Base-by-base conservation (phyloP, 202 grass and related monocot species). In the Setaria italica region DNA sequence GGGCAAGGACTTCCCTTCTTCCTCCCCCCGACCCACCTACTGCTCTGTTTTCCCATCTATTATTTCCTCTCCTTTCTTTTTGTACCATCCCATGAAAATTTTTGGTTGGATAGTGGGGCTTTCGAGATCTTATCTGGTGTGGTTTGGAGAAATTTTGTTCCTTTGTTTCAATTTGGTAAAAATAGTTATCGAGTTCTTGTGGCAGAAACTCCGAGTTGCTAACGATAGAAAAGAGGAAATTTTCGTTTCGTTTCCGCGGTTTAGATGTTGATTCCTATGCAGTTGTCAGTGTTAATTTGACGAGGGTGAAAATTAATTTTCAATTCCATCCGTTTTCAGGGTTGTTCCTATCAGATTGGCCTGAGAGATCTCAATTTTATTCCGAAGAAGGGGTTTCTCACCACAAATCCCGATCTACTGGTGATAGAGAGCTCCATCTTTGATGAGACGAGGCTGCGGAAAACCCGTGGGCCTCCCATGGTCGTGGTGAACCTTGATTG, bases 341-440 rank as follows among this genome's bases (percentile, higher is more conserved):
- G 65, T 32, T 47, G 62, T 14, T 29, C 46, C 35, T 6, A 54
- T 9, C 29, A 20, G 71, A 77, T 85, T 91, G 64, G 39, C 3
- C 56, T 71, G 25, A 42, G 81, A 91, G 81, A 85, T 91, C 81
- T 72, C 47, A n/a, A 43, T 76, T 85, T 45, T 57, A 13, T 55
- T 65, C 20, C 13, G 2, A 70, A 53, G 62, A 15, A 35, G 66
- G 69, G 62, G 41, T 35, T 62, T 64, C 33, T 55, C 16, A 5
- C 72, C 42, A 2, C 75, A 46, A 84, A 80, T 80, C 89, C 62
- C 68, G 85, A 87, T 88, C 64, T 88, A 55, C 37, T 76, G 56
- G 71, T 65, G 10, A 64, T 70, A 15, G 60, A 29, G 69, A 84
- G 60, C 20, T 48, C 11, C 58, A 2, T 70, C 64, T 41, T 79